Evolutionary conservation across 495 filamentous ascomycete species (phyloP).

Genomic region (Baudoinia panamericana): DNA sequence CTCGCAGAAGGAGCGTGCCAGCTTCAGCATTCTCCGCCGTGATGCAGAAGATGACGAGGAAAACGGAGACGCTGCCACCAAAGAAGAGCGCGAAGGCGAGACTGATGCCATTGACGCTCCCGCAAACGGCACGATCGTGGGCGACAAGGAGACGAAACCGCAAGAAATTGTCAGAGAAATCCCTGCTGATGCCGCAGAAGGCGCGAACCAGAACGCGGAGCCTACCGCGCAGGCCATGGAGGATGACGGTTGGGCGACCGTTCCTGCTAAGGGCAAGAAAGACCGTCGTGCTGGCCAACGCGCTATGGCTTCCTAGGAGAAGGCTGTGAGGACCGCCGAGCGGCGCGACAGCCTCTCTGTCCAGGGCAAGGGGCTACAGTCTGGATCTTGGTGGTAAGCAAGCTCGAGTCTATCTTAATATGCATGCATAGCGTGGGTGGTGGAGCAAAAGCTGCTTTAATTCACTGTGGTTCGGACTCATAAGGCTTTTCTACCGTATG

Average conservation of each 20-base stretch:
- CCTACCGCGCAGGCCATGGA: conserved; percentile 21
- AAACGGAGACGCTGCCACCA: conserved; percentile 17
- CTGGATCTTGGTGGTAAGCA: not conserved
- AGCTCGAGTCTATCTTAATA: not conserved
- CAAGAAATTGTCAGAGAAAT: conserved; percentile 24
- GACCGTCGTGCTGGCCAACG: conserved; percentile 13
- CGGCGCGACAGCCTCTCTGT: not conserved
- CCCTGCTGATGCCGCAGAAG: conserved; percentile 6
- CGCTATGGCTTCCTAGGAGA: conserved; percentile 21
- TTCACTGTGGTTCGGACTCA: not conserved
- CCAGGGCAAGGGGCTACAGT: not conserved
- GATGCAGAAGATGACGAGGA: too few species aligned
- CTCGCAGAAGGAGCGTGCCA: conserved; percentile 10
- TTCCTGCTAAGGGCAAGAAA: conserved; percentile 20
- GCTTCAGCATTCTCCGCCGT: conserved; percentile 29
- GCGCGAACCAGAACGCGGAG: conserved; percentile 5
- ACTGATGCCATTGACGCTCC: conserved; percentile 20
- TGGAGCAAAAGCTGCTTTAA: conserved; percentile 1
- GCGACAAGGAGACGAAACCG: conserved; percentile 32
- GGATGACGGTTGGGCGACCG: conserved; percentile 22
- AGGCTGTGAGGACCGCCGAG: not conserved
- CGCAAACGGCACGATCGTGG: conserved; percentile 28
- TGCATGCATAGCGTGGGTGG: conserved; percentile 1
- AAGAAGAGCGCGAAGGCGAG: conserved; percentile 16
- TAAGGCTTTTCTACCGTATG: not conserved